phyloP scores from a whole-genome alignment of 2,329 filamentous ascomycete genomes.

The Xylaria sp. region DNA sequence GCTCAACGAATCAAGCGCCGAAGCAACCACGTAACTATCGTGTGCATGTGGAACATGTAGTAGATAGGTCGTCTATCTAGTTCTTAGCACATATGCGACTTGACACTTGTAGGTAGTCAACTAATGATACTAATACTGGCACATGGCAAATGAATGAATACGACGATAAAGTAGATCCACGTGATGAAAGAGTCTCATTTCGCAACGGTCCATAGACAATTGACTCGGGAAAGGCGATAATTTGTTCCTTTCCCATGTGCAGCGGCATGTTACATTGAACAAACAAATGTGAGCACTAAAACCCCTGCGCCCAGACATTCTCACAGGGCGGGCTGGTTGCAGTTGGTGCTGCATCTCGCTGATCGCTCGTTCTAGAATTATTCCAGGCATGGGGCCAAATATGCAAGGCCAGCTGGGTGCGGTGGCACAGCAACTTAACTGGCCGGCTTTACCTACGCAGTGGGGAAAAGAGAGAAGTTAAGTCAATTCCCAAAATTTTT shows the following conservation, averaged over 20 bases:
- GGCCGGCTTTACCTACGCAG: background rate
- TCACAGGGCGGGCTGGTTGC: background rate
- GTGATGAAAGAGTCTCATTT: too few relatives aligned
- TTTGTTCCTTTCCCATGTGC: background rate
- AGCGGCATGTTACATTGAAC: background rate
- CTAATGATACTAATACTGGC: background rate
- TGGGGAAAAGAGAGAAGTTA: too few relatives aligned
- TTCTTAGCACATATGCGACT: background rate
- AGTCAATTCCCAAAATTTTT: too few relatives aligned
- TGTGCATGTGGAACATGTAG: background rate
- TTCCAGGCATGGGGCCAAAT: background rate
- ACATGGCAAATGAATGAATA: background rate
- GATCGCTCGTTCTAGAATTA: conserved; percentile 9
- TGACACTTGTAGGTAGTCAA: background rate
- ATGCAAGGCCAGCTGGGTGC: background rate
- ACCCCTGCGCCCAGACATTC: background rate
- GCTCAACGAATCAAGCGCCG: background rate
- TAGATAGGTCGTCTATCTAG: background rate
- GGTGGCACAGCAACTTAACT: background rate
- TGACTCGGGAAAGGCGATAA: too few relatives aligned
- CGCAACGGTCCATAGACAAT: too few relatives aligned
- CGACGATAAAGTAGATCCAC: background rate
- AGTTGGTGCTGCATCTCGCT: background rate
- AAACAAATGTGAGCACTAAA: background rate
- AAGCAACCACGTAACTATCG: background rate